Conservation (phyloP, 805 yeast genomes). For the Cyberlindnera xishuangbannaensis region DNA sequence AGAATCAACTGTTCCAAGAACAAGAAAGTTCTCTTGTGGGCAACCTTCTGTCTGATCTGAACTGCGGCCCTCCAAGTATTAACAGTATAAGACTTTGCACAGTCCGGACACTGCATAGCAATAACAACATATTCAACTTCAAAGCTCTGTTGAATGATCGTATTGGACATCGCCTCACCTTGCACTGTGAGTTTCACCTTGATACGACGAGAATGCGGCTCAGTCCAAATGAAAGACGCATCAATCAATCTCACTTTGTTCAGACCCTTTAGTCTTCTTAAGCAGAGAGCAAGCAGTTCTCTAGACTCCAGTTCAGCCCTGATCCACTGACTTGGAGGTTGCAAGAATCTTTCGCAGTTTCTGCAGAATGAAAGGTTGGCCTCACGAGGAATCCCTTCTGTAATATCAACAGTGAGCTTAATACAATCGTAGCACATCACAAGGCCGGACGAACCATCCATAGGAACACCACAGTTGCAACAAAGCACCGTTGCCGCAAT, state of each 20-base stretch:
- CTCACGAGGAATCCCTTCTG: conserved; percentile 92
- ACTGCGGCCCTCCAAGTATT: conserved; percentile 98
- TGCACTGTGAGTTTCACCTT: conserved; percentile 89
- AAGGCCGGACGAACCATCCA: conserved; percentile 90
- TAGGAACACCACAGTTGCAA: conserved; percentile 97
- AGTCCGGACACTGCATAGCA: conserved; percentile 97
- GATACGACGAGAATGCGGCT: conserved; percentile 95
- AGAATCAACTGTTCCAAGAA: conserved; percentile 93
- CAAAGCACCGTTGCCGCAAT: conserved; percentile 82
- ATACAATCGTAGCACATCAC: conserved; percentile 98
- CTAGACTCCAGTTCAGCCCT: conserved; percentile 86
- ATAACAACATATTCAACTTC: conserved; percentile 91
- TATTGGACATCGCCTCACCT: conserved; percentile 91
- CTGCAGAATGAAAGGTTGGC: conserved; percentile 91
- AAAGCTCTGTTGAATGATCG: conserved; percentile 88
- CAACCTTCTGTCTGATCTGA: conserved; percentile 95
- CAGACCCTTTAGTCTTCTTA: conserved; percentile 83
- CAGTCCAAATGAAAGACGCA: conserved; percentile 97
- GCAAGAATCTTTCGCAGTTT: conserved; percentile 93
- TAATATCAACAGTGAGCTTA: conserved; percentile 86
- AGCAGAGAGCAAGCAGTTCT: conserved; percentile 85
- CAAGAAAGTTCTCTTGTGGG: conserved; percentile 93
- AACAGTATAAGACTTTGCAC: conserved; percentile 95
- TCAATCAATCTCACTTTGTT: conserved; percentile 82
- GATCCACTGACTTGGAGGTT: conserved; percentile 94